These are phyloP conservation scores for Hericium rajendrae DNA, from an alignment of 768 basidiomycete genomes.

Conservation along the genomic window DNA sequence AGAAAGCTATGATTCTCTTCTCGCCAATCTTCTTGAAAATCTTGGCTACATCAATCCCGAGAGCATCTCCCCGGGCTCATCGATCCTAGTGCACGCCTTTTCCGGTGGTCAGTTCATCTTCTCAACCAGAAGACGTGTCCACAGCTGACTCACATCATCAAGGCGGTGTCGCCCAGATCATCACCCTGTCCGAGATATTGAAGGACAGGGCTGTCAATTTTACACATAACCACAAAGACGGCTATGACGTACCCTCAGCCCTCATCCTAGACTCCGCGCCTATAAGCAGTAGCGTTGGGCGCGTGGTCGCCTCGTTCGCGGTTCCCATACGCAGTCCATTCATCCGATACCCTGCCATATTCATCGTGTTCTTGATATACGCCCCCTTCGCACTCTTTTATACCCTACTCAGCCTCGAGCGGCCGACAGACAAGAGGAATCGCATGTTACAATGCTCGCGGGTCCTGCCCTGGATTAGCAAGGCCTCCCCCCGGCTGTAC, in stretches of 20 bases:
- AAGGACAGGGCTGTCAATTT: neutral
- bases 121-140: neutral
- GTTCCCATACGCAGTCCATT: slow-evolving; percentile 1
- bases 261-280: slow-evolving; percentile 15
- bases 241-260: slow-evolving; percentile 3
- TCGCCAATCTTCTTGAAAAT: neutral
- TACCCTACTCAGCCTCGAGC: neutral
- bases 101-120: slow-evolving; percentile 6
- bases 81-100: slow-evolving; percentile 8
- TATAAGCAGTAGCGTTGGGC: neutral
- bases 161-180: neutral
- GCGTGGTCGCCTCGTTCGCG: slow-evolving; percentile 11
- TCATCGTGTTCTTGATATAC: neutral
- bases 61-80: neutral
- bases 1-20: neutral
- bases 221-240: neutral
- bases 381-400: neutral
- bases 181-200: neutral
- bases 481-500: slow-evolving; percentile 25
- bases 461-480: slow-evolving; percentile 24
- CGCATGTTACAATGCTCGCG: slow-evolving; percentile 10
- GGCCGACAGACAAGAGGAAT: slow-evolving; percentile 1
- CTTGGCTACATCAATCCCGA: neutral
- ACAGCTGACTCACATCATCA: neutral
- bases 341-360: neutral